Base-by-base conservation (phyloP, 1,284 basidiomycete genomes). In the Malassezia restricta region DNA sequence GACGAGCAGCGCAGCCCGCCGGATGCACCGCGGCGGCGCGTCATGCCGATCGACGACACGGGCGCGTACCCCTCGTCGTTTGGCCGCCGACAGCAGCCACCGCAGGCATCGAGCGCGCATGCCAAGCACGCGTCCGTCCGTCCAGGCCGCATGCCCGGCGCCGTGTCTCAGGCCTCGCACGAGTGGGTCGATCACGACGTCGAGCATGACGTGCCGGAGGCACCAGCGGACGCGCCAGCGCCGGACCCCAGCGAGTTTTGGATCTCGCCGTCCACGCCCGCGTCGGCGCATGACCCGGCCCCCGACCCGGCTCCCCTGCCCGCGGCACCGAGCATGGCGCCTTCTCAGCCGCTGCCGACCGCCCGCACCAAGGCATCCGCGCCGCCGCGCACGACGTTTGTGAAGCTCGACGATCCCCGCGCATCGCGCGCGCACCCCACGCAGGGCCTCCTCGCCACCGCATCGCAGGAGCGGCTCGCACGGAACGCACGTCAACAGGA, bases 401-500 rank as follows among this genome's bases (percentile, higher is more conserved):
- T 73, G 40, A 56, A 63, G 38, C 63, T 73, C 29, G 35, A 47
- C 17, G 44, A 37, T 7, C 33, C 17, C 1, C 15, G 12, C 7
- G 12, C 8, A 62, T 67, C 41, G 62, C 88, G 3, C 94, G 94
- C 73, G 20, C 15, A 14, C 28, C 35, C 33, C 17, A 27, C 24
- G 15, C 89, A 94, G 60, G 92, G 92, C 8, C 77, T 99, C 11
- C 80, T 99, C 37, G 90, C 89, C 56, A 88, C 89, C 40, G 92
- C 91, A 31, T 79, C 95, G 62, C 87, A 92, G 70, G 91, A 96
- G 74, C 91, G 89, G 74, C 83, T 90, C 66, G 90, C 94, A 69
- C 82, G 90, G 40, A 92, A 88, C 24, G 92, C 94, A 8, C 92
- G 91, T 74, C 81, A 84, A 47, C 88, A 94, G 67, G 91, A 99